A percentile compares a stretch with the other conserved stretches of the same genome.
Conservation (phyloP, 768 basidiomycete species). For the Mycena crocata region DNA sequence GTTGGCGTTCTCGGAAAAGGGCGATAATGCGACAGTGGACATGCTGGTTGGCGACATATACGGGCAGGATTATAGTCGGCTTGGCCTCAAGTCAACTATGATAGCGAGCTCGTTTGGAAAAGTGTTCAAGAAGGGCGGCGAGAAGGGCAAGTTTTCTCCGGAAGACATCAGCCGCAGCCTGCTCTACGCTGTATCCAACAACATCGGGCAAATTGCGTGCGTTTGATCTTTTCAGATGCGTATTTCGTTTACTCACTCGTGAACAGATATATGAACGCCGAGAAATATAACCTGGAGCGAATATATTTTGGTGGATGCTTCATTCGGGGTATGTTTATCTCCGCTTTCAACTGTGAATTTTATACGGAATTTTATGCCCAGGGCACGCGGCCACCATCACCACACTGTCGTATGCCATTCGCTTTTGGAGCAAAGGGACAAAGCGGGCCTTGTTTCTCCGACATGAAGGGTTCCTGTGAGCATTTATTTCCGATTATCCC, state of each 20-base stretch:
- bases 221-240: conserved; percentile 47
- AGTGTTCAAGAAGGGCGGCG: conserved; percentile 91
- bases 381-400: conserved; percentile 98
- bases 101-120: conserved; percentile 99
- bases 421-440: conserved; percentile 99
- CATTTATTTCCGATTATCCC: not conserved
- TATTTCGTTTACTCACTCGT: conserved; percentile 17
- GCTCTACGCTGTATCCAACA: conserved; percentile 97
- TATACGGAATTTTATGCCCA: conserved; percentile 44
- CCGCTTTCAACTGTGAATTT: not conserved
- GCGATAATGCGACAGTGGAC: conserved; percentile 94
- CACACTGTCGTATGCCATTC: conserved; percentile 97
- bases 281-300: conserved; percentile 95
- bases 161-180: conserved; percentile 96
- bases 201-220: conserved; percentile 99
- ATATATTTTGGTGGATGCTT: conserved; percentile 99
- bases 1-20: conserved; percentile 92
- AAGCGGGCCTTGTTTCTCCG: conserved; percentile 96
- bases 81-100: conserved; percentile 97
- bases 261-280: conserved; percentile 96
- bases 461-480: conserved; percentile 93
- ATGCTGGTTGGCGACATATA: conserved; percentile 99
- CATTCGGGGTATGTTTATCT: conserved; percentile 81
- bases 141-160: conserved; percentile 82
- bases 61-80: conserved; percentile 94